Evolutionary conservation across 805 yeast genomes (phyloP).

Genomic region (Wickerhamomyces bovis): DNA sequence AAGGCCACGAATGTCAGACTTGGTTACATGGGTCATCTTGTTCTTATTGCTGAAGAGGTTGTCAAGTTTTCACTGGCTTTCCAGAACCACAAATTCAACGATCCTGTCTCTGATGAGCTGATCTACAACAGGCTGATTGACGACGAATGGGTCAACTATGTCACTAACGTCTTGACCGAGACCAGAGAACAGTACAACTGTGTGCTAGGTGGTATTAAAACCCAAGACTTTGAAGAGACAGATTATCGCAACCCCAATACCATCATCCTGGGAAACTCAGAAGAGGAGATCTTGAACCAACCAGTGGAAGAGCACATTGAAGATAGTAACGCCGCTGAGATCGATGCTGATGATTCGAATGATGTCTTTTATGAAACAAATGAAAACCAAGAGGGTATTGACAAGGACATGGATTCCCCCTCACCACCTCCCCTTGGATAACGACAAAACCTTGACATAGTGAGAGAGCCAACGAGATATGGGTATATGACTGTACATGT

Average conservation of each 20-base stretch:
- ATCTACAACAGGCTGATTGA: constrained; percentile 27
- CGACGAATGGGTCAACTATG: constrained; percentile 66
- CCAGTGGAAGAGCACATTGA: constrained; percentile 4
- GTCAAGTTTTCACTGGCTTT: constrained; percentile 63
- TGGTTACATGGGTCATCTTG: constrained; percentile 96
- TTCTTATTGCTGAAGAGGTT: constrained; percentile 91
- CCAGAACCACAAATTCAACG: constrained; percentile 22
- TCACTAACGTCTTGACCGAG: constrained; percentile 65
- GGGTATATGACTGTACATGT: neutral
- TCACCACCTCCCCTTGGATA: neutral
- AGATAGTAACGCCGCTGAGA: neutral
- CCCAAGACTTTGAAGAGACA: constrained; percentile 19
- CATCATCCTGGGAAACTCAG: constrained; percentile 23
- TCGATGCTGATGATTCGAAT: neutral
- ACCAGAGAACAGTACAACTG: constrained; percentile 85
- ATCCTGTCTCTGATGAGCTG: constrained; percentile 19
- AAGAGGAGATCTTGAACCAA: constrained; percentile 22
- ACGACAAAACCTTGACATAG: neutral
- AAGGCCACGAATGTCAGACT: constrained; percentile 59
- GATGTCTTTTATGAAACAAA: neutral
- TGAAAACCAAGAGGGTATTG: neutral
- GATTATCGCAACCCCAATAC: constrained; percentile 20
- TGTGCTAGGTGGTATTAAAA: constrained; percentile 61
- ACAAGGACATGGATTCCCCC: neutral
- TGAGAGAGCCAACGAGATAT: neutral